Evolutionary conservation across 2,329 filamentous ascomycete species (phyloP), one percentile per base, ranked within the genome.

Genomic region (Fusarium hainanense): DNA sequence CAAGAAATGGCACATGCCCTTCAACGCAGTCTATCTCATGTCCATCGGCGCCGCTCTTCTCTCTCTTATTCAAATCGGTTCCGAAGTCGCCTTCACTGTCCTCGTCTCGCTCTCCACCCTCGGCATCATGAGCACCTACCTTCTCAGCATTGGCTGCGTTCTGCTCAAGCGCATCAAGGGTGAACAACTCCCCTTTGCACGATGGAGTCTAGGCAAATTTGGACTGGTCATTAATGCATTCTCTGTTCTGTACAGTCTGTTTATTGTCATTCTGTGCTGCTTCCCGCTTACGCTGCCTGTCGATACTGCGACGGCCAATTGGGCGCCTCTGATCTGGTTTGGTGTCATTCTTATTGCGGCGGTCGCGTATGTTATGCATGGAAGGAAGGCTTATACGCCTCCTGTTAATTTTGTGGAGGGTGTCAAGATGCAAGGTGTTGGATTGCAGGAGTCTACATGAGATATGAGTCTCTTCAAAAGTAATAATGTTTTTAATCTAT

Each of bases 1-100:
- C 16, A 68, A 34, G 58, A 68, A 64, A 13, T 68, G 65, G 64
- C 64, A 68, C 18, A 64, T 68, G 58, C 65, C 65, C 1, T 68
- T 68, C 20, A 51, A 59, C 21, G 65, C 65, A 2, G 64, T 68
- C 3, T 68, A 68, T 12, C 65, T 68, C 7, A 64, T 68, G 58
- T 68, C 65, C 4, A 43, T 68, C 2, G 65, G 65, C 6, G 65
- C 65, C 11, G 65, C 64, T 12, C 64, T 68, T 0, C 52, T 68
- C 0, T 55, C 43, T 14, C 52, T 68, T 3, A 68, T 68, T 9
- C 65, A 68, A 4, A 68, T 68, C 1, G 65, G 65, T 1, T 68
- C 65, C 13, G 49, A 61, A 5, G 58, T 68, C 3, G 65, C 63
- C 4, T 68, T 68, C n/a, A 68, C 40, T 1, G 58, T 68, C 0